Evolutionary conservation across 1,284 basidiomycete species (phyloP), one percentile per base, ranked within the genome.

Genomic region (Ceratobasidium sp.): DNA sequence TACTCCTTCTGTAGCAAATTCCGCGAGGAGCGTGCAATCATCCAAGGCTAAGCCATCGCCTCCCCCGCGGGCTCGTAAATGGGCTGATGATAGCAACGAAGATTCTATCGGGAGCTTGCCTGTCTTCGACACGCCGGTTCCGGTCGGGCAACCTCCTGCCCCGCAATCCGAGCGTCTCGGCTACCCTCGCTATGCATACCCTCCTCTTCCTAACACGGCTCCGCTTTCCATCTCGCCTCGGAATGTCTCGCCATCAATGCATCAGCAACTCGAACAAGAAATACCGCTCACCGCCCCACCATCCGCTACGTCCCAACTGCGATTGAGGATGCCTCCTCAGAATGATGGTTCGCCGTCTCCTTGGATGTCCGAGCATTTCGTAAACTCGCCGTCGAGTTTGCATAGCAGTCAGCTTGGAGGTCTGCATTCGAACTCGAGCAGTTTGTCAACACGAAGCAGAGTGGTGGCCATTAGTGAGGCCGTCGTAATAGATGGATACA

Each of bases 221-320:
- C 67, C 67, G n/a, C 47, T 71, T n/a, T 71, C 67, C 33, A 71
- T 71, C 67, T 71, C 67, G 22, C 67, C 67, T n/a, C 67, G 67
- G 11, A 56, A 56, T 31, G 56, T 50, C 54, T 48, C 67, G 2
- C 67, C 67, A 7, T 71, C 67, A 17, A 71, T 71, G 44, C 57
- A 59, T 27, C 67, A 59, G 24, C 48, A n/a, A n/a, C 53, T 44
- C 9, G 66, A 69, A 57, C 31, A 59, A 41, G 33, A n/a, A 56
- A 15, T 45, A 41, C 67, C 67, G 47, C 22, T 48, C 17, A 71
- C 45, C 22, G 67, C 67, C 29, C 67, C 67, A 3, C 36, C 59
- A 19, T 11, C 36, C 36, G 36, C 36, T 4, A 41, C 11, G 11
- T 41, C 36, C 6, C 44, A 59, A 11, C 45, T 71, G 5, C 41